Percentiles rank a stretch among this genome's conserved stretches.
phyloP scores from a whole-genome alignment of 2,329 filamentous ascomycete species.

The Colletotrichum destructivum region DNA sequence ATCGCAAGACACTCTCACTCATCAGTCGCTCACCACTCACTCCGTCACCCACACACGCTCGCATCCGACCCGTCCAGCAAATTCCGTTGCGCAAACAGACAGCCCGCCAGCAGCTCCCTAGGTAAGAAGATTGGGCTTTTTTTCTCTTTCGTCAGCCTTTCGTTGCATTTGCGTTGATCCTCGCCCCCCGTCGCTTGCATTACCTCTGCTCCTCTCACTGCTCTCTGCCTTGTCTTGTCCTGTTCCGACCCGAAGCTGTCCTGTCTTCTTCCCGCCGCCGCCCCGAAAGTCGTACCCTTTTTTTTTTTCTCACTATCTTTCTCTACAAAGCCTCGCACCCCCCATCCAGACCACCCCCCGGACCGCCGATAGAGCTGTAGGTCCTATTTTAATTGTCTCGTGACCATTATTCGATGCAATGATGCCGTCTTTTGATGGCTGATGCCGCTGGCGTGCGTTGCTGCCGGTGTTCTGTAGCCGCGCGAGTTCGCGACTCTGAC shows the following conservation, averaged over 20 bases:
- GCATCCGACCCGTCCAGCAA: conserved; percentile 19
- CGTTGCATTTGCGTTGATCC: conserved; percentile 17
- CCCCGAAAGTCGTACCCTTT: conserved; percentile 44
- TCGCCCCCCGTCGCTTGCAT: conserved; percentile 3
- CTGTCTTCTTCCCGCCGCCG: conserved; percentile 27
- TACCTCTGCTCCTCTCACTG: conserved; percentile 3
- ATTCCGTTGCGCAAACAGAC: not conserved
- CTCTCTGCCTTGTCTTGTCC: conserved; percentile 1
- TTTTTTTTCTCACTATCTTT: conserved; percentile 16
- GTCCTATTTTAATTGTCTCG: conserved; percentile 46
- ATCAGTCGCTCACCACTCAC: conserved; percentile 11
- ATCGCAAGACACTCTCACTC: not conserved
- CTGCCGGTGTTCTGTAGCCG: conserved; percentile 44
- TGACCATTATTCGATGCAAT: conserved; percentile 47
- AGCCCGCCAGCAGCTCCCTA: conserved; percentile 23
- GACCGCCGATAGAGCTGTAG: conserved; percentile 48
- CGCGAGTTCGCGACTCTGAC: conserved; percentile 35
- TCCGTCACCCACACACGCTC: not conserved
- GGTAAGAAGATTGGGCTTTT: conserved; percentile 39
- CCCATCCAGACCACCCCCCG: conserved; percentile 48
- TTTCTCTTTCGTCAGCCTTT: conserved; percentile 13
- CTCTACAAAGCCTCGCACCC: conserved; percentile 46
- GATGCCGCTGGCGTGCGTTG: conserved; percentile 45
- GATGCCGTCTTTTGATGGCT: conserved; percentile 45
- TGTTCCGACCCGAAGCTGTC: conserved; percentile 25